Base-by-base conservation (phyloP, 2,329 filamentous ascomycete species). In the Pseudogymnoascus sp. region DNA sequence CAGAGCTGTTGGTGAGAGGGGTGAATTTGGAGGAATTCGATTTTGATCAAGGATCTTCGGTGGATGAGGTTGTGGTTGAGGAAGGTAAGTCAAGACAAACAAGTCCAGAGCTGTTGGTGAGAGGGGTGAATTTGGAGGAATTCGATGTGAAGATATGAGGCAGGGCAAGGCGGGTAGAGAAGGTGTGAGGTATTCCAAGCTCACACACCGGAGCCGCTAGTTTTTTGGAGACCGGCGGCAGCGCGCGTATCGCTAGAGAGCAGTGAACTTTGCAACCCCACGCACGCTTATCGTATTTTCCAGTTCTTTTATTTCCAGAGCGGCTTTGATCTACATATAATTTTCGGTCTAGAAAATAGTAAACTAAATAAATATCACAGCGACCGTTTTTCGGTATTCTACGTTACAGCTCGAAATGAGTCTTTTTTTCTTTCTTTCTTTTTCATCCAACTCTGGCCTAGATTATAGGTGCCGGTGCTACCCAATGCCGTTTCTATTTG, bases 11-110 rank as follows among this genome's bases (percentile, higher is more conserved):
- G 29, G 29, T 7, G 49, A 21, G 49, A 55, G 49, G 12, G 12
- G n/a, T 19, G 41, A n/a, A 23, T 12, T 55, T 6, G 26, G 14
- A 38, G n/a, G n/a, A n/a, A n/a, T n/a, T n/a, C n/a, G n/a, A n/a
- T n/a, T n/a, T 69, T 65, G 63, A 63, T 67, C 66, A 65, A 66
- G 66, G 41, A 19, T 41, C 58, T 60, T 60, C 58, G 38, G 19
- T n/a, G 38, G 33, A 19, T 60, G 19, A 16, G 12, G 33, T 43
- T 38, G 49, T 33, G 11, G 16, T 4, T 21, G 12, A 21, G 49
- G 29, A 35, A 5, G 49, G 16, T 35, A 55, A 10, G 21, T 55
- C 49, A 55, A 21, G 49, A 55, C 49, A 55, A 14, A 31, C 0
- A 6, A 55, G 49, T 55, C 49, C 49, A 6, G 49, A 35, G 29